phyloP scores from a whole-genome alignment of 345 rosid species.

The Corymbia maculata region DNA sequence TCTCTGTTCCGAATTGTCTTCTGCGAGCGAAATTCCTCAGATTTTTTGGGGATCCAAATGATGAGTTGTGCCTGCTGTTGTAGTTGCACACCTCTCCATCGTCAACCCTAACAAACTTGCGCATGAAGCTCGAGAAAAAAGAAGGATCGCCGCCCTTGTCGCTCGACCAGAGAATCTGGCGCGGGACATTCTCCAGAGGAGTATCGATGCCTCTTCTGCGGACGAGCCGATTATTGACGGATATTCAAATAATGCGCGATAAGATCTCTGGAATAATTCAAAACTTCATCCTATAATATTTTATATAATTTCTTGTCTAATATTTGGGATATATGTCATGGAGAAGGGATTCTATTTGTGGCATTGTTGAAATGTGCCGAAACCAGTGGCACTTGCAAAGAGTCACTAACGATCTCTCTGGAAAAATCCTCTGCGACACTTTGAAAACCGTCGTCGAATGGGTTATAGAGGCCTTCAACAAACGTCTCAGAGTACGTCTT shows the following conservation, averaged over 20 bases:
- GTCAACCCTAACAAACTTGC: constrained; percentile 68
- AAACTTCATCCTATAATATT: neutral
- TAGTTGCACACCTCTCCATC: constrained; percentile 1
- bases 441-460: too few relatives aligned
- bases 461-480: too few relatives aligned
- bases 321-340: neutral
- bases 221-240: constrained; percentile 10
- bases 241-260: neutral
- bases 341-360: too few relatives aligned
- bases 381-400: too few relatives aligned
- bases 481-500: too few relatives aligned
- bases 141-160: constrained; percentile 31
- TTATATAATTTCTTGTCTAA: neutral
- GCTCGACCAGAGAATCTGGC: constrained; percentile 43
- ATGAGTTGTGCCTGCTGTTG: neutral
- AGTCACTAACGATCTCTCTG: too few relatives aligned
- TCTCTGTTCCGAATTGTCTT: neutral
- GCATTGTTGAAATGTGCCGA: too few relatives aligned
- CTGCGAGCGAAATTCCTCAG: neutral
- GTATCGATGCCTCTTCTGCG: constrained; percentile 60
- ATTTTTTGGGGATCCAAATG: neutral
- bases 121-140: constrained; percentile 70
- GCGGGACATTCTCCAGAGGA: constrained; percentile 83
- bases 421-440: too few relatives aligned
- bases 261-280: neutral